A percentile compares a stretch with the other conserved stretches of the same genome.
Conservation (phyloP, 208 protist genomes). For the Acanthamoeba sp. region DNA sequence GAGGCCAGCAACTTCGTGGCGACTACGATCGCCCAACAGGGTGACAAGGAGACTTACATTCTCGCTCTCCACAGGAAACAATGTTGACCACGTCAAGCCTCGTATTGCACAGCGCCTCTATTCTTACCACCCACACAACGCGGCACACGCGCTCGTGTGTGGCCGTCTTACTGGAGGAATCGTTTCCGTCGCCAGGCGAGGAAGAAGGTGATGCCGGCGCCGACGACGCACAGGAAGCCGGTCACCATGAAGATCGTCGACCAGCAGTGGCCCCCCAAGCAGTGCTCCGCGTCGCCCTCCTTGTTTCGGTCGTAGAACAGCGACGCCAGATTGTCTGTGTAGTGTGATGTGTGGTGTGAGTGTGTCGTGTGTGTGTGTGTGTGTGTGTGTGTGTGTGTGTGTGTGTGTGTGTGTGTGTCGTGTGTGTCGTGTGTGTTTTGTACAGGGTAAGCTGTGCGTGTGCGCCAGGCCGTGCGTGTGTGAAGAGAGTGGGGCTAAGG, state of each 20-base stretch:
- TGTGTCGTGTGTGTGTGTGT: not conserved
- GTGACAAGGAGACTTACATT: not conserved
- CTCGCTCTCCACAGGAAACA: constrained; percentile 7
- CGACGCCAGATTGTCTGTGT: constrained; percentile 5
- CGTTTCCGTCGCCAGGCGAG: not conserved
- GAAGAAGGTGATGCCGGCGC: constrained; percentile 12
- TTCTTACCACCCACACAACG: too few species aligned
- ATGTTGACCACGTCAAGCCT: too few species aligned
- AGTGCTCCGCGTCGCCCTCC: constrained; percentile 37
- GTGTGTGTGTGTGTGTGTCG: too few species aligned
- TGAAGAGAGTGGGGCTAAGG: not conserved
- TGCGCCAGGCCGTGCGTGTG: too few species aligned
- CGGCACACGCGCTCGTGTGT: not conserved
- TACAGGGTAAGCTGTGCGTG: too few species aligned
- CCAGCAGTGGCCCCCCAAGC: constrained; percentile 33
- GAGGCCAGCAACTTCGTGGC: constrained; percentile 1
- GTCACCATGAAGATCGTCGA: constrained; percentile 60
- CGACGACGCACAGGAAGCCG: constrained; percentile 37
- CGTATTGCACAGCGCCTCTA: too few species aligned
- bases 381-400: too few species aligned
- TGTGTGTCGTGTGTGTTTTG: too few species aligned
- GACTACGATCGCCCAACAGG: not conserved
- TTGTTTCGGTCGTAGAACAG: constrained; percentile 49
- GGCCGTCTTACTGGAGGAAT: not conserved
- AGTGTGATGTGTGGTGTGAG: not conserved